Evolutionary conservation across 306 rosid species (phyloP).

Genomic region (Gastrolobium bilobum): DNA sequence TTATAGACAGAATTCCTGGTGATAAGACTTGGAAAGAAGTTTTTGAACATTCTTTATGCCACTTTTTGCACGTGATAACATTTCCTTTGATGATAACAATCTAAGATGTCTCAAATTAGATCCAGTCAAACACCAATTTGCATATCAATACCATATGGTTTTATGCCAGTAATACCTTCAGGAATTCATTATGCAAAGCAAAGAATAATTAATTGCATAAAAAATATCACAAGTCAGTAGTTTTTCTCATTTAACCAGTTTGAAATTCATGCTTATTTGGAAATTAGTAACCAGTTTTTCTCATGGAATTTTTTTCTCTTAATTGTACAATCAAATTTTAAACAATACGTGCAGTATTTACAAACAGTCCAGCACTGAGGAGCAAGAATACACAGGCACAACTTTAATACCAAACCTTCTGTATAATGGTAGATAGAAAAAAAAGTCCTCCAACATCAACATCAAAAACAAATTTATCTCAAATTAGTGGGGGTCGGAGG

Average conservation of each 20-base stretch:
- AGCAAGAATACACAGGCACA: no score
- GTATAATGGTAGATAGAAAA: no score
- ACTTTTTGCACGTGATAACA: background rate
- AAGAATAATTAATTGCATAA: no score
- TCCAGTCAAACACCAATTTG: background rate
- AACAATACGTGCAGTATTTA: background rate
- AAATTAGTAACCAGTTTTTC: background rate
- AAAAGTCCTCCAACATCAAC: no score
- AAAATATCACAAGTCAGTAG: no score
- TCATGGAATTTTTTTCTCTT: background rate
- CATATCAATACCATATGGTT: background rate
- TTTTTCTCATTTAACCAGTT: background rate
- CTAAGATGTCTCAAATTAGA: slow-evolving; percentile 15
- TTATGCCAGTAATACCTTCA: background rate
- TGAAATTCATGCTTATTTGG: background rate
- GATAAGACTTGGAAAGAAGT: slow-evolving; percentile 17
- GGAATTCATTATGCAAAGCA: no score
- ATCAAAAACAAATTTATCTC: no score
- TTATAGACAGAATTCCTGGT: background rate
- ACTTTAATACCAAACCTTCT: no score
- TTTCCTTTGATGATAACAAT: background rate
- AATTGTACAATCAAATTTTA: background rate
- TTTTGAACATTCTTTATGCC: background rate
- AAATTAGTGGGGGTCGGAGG: no score
- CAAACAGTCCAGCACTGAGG: background rate